Evolutionary conservation across 202 grass and related monocot genomes (phyloP), one percentile per base, ranked within the genome.

Genomic region (Elaeis oleifera): DNA sequence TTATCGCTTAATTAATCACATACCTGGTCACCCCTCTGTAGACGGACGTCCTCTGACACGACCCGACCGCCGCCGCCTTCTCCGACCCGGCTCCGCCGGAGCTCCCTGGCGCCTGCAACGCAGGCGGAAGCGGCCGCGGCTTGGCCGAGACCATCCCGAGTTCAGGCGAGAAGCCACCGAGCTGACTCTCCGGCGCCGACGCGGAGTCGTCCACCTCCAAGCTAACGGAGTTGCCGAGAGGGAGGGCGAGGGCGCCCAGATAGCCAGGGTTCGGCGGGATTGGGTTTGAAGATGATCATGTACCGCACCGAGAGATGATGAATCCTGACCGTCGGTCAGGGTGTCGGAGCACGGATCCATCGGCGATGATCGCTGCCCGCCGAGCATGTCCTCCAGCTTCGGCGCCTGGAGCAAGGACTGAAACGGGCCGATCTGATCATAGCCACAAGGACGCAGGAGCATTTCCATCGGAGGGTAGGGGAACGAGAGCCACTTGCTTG

Each of bases 21-120:
- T 52, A 96, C 91, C 92, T 97, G 56, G 92, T 97, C 9, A 97
- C 92, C 7, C 92, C 92, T 48, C 92, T 79, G 85, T 77, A 97
- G 51, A 69, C 78, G 49, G 92, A 97, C 53, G 92, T 91, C 65
- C 88, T 79, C 2, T 82, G 60, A 24, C 74, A 59, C 2, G 64
- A 50, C 4, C 54, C 53, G 60, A 1, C 50, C 16, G 25, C 17
- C 23, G 24, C n/a, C 24, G 24, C 6, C 16, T 24, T 20, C 36
- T 44, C 36, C 8, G 36, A 44, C 49, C 9, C 59, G 57, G 21
- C 5, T 50, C 3, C 58, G 52, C 39, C 56, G 67, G 29, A 53
- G 67, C 11, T 14, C 9, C 36, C 9, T 9, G 36, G 36, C 8
- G 36, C 2, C 9, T 9, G 36, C 1, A 44, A 9, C 36, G 9